Conservation (phyloP, 225 moss, liverwort and hornwort genomes). For the Polytrichum commune region DNA sequence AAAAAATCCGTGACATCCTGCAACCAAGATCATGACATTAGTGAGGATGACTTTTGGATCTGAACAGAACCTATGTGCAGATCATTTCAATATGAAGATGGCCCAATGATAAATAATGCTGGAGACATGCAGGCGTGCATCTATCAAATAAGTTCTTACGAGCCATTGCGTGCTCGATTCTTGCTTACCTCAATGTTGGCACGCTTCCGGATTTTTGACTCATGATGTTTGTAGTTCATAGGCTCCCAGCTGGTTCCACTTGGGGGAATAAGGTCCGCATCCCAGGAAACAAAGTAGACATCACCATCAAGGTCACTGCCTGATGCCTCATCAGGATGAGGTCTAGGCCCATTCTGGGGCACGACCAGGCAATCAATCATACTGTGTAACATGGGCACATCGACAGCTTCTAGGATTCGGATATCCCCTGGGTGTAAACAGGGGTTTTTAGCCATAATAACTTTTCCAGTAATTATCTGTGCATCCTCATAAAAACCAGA, state of each 20-base stretch:
- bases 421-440: constrained; percentile 96
- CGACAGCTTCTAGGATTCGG: constrained; percentile 74
- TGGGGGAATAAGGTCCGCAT: constrained; percentile 67
- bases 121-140: background rate
- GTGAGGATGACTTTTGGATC: background rate
- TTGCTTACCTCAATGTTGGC: constrained; percentile 51
- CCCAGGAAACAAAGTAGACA: constrained; percentile 84
- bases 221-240: constrained; percentile 49
- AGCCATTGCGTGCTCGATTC: background rate
- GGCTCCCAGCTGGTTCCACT: constrained; percentile 63
- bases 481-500: background rate
- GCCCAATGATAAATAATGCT: background rate
- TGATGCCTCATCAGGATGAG: constrained; percentile 91
- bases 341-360: constrained; percentile 75
- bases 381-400: constrained; percentile 57
- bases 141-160: too few species aligned
- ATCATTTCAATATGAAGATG: background rate
- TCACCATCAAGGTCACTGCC: constrained; percentile 97
- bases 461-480: constrained; percentile 68
- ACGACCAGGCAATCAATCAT: constrained; percentile 85
- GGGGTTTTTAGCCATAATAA: constrained; percentile 89
- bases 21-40: constrained; percentile 13
- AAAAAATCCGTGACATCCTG: constrained; percentile 89
- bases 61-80: background rate
- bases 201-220: constrained; percentile 6